phyloP scores from a whole-genome alignment of 129 eudicot species.

The Lonicera japonica region DNA sequence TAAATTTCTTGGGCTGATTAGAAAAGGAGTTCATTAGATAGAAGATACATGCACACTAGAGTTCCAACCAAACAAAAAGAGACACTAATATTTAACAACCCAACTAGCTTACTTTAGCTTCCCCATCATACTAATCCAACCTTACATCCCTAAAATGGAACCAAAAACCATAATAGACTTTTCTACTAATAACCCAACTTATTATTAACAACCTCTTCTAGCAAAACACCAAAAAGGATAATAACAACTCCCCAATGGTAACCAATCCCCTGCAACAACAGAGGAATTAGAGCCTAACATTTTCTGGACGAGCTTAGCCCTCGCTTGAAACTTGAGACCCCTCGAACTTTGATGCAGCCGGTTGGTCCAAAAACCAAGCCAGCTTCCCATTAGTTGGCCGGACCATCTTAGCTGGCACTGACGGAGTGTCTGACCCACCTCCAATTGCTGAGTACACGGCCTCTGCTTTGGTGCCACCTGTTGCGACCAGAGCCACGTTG shows the following conservation, averaged over 20 bases:
- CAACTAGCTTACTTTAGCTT: too few relatives aligned
- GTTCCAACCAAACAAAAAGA: neutral
- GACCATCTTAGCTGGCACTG: constrained; percentile 58
- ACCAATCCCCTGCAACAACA: constrained; percentile 10
- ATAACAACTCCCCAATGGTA: constrained; percentile 15
- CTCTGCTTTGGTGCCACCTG: constrained; percentile 54
- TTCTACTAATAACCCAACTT: neutral
- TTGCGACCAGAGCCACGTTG: constrained; percentile 47
- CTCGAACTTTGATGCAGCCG: constrained; percentile 57
- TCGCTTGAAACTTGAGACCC: neutral
- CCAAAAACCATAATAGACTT: constrained; percentile 5
- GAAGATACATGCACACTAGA: neutral
- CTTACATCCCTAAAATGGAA: neutral
- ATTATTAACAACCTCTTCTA: constrained; percentile 23
- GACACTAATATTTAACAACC: neutral
- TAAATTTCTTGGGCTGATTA: neutral
- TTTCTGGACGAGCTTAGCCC: neutral
- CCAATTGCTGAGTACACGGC: constrained; percentile 36
- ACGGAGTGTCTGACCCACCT: constrained; percentile 23
- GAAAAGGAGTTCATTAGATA: neutral
- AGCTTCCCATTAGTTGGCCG: constrained; percentile 49
- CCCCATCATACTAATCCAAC: constrained; percentile 1
- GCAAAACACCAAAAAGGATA: neutral
- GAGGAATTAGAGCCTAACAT: constrained; percentile 1
- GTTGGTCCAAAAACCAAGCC: constrained; percentile 63